Evolutionary conservation across 306 rosid species (phyloP), one percentile per base, ranked within the genome.

Genomic region (Rosa chinensis): DNA sequence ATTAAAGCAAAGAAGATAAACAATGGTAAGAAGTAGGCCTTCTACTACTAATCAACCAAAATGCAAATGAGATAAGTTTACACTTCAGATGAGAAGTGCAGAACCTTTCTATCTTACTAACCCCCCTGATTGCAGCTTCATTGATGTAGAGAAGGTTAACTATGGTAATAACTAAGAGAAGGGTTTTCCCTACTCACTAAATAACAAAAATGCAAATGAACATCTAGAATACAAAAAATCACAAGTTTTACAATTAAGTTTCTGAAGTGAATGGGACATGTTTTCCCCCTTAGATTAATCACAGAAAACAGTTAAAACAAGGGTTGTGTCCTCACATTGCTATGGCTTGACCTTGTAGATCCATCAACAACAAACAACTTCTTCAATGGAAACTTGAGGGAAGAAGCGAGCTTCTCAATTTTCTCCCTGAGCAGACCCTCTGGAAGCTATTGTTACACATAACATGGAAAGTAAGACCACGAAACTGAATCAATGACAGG

Each of bases 321-420:
- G 71, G 84, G 66, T 72, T 77, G 50, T 79, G 81, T 74, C 68
- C 93, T 92, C 83, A 95, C 99, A 91, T 95, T 95, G 92, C 99
- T 95, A 87, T 95, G 99, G 79, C 98, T 95, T 79, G 99, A 95
- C 87, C 99, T 91, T 62, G 97, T 95, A 72, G 99, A 95, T 73
- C 99, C 99, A 86, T 95, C 99, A 39, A 95, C 92, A 72, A 95
- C 96, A 79, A 95, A 95, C 88, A 95, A 61, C 92, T 95, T 95
- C 94, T 86, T 91, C 81, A 95, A 79, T 12, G 99, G 99, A 87
- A 92, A 95, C 76, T 84, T 89, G 70, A 95, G 99, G 77, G 94
- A 89, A 77, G 97, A 83, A 84, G 99, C 96, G 75, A 95, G 99
- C 25, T 88, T 85, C 87, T 95, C 98, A 71, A 95, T 95, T 90